A percentile compares a stretch with the other conserved stretches of the same genome.
phyloP scores from a whole-genome alignment of 2,329 filamentous ascomycete species.

The Teratosphaeriaceae sp. region DNA sequence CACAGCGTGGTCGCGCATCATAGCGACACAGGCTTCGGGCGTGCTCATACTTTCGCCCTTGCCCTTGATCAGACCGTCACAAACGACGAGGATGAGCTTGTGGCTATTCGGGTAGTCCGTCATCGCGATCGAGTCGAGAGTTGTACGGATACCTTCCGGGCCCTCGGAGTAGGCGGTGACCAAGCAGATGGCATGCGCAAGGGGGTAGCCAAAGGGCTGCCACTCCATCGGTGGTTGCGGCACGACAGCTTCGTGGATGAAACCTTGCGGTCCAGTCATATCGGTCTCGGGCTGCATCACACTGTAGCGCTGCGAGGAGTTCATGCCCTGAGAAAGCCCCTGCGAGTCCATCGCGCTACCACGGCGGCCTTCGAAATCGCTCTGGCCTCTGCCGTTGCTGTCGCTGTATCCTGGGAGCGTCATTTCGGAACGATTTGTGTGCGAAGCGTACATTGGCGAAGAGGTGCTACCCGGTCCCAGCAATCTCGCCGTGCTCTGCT shows the following conservation, averaged over 20 bases:
- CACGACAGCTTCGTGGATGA: constrained; percentile 92
- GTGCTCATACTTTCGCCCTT: constrained; percentile 81
- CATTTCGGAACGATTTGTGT: constrained; percentile 49
- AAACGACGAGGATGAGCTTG: constrained; percentile 93
- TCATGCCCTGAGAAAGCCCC: constrained; percentile 14
- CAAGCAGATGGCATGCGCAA: constrained; percentile 88
- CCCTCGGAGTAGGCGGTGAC: constrained; percentile 98
- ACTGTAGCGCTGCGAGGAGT: constrained; percentile 42
- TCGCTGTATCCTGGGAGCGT: constrained; percentile 38
- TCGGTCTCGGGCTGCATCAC: constrained; percentile 51
- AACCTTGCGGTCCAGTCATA: constrained; percentile 80
- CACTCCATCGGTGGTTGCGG: constrained; percentile 94
- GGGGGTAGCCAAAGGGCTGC: constrained; percentile 92
- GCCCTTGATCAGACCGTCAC: constrained; percentile 96
- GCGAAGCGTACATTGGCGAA: constrained; percentile 45
- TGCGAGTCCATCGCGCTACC: too few species aligned
- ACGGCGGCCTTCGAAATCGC: constrained; percentile 27
- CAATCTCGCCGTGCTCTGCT: constrained; percentile 67
- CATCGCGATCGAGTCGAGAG: constrained; percentile 90
- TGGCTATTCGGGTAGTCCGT: constrained; percentile 99
- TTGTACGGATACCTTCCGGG: constrained; percentile 84
- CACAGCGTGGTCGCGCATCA: constrained; percentile 89
- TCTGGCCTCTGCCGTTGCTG: constrained; percentile 11
- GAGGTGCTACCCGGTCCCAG: constrained; percentile 41
- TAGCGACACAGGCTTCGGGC: constrained; percentile 79